These are phyloP conservation scores for Cichorium intybus DNA, from an alignment of 140 eudicot genomes.

Conservation along the genomic window DNA sequence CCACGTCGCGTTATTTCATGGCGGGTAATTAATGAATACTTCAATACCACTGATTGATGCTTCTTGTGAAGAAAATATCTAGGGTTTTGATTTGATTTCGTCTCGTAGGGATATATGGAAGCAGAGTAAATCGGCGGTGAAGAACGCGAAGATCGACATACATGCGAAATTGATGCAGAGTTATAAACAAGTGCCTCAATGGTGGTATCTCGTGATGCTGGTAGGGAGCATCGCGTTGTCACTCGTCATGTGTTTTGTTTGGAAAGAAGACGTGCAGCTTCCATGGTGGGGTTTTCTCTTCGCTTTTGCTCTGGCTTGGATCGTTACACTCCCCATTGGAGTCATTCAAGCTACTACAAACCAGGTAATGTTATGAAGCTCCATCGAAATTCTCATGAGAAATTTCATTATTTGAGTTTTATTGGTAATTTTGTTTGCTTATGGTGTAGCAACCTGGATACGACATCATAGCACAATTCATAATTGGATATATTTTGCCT, in stretches of 20 bases:
- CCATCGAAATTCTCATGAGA: neutral
- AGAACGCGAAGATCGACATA: conserved; percentile 65
- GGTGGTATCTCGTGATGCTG: conserved; percentile 79
- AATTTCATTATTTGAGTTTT: neutral
- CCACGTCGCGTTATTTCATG: conserved; percentile 82
- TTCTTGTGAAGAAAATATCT: no score
- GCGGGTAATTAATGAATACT: conserved; percentile 57
- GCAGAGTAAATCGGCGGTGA: conserved; percentile 79
- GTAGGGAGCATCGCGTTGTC: conserved; percentile 66
- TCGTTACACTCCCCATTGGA: conserved; percentile 93
- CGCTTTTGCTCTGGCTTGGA: conserved; percentile 72
- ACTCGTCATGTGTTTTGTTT: conserved; percentile 74
- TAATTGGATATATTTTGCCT: conserved; percentile 77
- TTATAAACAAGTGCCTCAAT: conserved; percentile 87
- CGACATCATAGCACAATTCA: conserved; percentile 94
- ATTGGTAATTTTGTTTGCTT: neutral
- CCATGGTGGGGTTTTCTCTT: conserved; percentile 98
- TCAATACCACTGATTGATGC: no score
- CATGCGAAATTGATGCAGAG: conserved; percentile 72
- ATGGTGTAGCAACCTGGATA: conserved; percentile 94
- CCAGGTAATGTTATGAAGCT: conserved; percentile 58
- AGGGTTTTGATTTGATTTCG: neutral
- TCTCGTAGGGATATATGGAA: conserved; percentile 75
- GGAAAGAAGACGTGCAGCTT: conserved; percentile 87
- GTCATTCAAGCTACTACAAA: conserved; percentile 98